Evolutionary conservation across 345 rosid species (phyloP).

Genomic region (Sisymbrium altissimum): DNA sequence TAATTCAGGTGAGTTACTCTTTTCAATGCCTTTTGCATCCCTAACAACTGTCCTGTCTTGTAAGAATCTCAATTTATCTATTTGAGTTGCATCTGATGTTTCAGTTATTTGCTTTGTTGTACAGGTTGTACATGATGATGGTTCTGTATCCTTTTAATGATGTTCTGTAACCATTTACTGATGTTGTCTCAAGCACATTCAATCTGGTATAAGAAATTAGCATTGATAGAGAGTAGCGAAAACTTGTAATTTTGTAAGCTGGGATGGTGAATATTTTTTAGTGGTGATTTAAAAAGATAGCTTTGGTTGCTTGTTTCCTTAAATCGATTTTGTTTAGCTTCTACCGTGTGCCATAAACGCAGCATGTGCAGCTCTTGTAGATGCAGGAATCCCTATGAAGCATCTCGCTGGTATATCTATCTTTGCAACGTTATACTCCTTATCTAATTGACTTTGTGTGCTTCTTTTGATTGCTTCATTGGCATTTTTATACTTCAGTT

Average conservation of each 20-base stretch:
- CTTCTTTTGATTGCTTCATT: not conserved
- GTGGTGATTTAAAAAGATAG: not conserved
- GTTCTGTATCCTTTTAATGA: conserved; percentile 74
- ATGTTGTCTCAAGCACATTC: not conserved
- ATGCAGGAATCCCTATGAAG: conserved; percentile 93
- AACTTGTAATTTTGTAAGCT: not conserved
- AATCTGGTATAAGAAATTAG: not conserved
- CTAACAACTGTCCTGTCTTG: not conserved
- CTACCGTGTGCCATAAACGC: conserved; percentile 94
- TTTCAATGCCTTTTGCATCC: not conserved
- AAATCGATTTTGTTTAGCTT: conserved; percentile 54
- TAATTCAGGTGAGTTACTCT: conserved; percentile 54
- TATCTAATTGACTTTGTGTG: not conserved
- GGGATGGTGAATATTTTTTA: not conserved
- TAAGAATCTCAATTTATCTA: not conserved
- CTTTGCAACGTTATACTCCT: not conserved
- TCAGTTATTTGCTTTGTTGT: not conserved
- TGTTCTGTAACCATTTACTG: not conserved
- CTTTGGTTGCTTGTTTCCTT: conserved; percentile 36
- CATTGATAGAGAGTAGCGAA: not conserved
- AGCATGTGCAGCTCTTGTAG: conserved; percentile 91
- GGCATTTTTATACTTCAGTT: conserved; percentile 45
- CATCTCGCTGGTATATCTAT: conserved; percentile 72
- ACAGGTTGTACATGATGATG: conserved; percentile 89
- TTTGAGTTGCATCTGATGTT: conserved; percentile 2